Evolutionary conservation across 192 early-diverging fungal species (phyloP), one percentile per base, ranked within the genome.

Genomic region (Chytriomyces sp.): DNA sequence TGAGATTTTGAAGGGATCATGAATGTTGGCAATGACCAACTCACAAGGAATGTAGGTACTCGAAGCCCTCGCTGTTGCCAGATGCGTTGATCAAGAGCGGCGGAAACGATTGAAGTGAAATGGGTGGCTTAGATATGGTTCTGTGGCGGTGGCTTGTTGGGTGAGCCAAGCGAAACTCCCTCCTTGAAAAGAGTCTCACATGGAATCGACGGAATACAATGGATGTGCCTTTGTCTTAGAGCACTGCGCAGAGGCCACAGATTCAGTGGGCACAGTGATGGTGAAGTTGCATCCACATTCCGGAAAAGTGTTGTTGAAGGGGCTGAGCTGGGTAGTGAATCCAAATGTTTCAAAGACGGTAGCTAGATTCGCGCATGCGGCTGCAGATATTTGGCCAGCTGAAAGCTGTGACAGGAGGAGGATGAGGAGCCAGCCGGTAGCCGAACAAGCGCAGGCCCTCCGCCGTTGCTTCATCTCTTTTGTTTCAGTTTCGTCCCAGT

Each of bases 61-160:
- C 62, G 34, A 64, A 41, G 37, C 36, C 36, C 22, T 6, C 12
- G 12, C 12, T 17, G 36, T 39, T 64, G 22, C 62, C 62, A 3
- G 39, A 25, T 34, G 14, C 7, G 10, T 33, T 2, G 19, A 34
- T 44, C 12, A 64, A 28, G 12, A 44, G 12, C 2, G 40, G 5
- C 1, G 62, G 62, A 25, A 64, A 44, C n/a, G 62, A 26, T 5
- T 41, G 28, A 8, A 39, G 62, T 22, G 40, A 44, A 12, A 64
- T 10, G 3, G 62, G 62, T 41, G 62, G 62, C 14, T 64, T 64
- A 6, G 62, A 64, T 14, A 64, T 28, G 40, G 6, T 6, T 6
- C 62, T 64, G n/a, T n/a, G 10, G 2, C 3, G 0, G 17, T 6
- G 28, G 3, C 6, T 36, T 37, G n/a, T 7, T 30, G 30, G 10